Conservation (phyloP, 305 asterid genomes). For the Coffea humblotiana region DNA sequence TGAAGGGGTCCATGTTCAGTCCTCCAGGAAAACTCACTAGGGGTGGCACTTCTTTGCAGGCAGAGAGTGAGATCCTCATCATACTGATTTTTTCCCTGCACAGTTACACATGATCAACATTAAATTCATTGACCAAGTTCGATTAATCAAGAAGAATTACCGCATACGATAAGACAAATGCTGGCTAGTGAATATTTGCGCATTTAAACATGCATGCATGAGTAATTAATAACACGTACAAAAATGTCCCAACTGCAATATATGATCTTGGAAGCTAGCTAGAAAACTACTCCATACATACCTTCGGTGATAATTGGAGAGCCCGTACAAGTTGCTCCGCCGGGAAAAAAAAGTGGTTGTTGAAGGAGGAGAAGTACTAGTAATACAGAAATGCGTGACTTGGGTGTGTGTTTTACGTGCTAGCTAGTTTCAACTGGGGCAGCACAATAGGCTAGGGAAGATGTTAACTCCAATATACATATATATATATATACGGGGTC, state of each 20-base stretch:
- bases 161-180: neutral
- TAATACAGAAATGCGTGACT: neutral
- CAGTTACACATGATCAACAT: neutral
- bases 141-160: neutral
- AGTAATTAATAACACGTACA: neutral
- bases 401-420: neutral
- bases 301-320: slow-evolving; percentile 5
- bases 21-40: slow-evolving; percentile 52
- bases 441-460: neutral
- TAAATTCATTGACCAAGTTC: neutral
- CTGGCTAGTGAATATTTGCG: neutral
- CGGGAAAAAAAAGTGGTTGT: neutral
- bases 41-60: slow-evolving; percentile 51
- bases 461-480: too few relatives aligned
- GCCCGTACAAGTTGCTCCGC: neutral
- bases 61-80: slow-evolving; percentile 54
- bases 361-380: neutral
- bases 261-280: neutral
- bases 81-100: neutral
- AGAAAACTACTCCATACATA: neutral
- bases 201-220: slow-evolving; percentile 2
- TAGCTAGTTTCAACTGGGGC: neutral
- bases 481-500: neutral
- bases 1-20: slow-evolving; percentile 46
- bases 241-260: neutral